A percentile compares a stretch with the other conserved stretches of the same genome.
These are phyloP conservation scores for Coemansia sp. DNA, from an alignment of 192 early-diverging fungal genomes.

Conservation along the genomic window DNA sequence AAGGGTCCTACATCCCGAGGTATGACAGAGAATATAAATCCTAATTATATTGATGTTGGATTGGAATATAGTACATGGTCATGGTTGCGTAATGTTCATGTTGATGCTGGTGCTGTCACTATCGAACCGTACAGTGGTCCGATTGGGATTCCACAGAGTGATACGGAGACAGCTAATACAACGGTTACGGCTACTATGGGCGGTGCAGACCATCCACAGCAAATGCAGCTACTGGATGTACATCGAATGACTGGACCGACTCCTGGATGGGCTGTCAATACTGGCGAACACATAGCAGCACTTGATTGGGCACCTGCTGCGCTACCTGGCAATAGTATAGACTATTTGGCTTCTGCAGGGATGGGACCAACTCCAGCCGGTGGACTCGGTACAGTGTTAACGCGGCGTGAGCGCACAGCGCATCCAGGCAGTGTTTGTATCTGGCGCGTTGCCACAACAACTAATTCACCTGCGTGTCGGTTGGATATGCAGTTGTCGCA, in stretches of 20 bases:
- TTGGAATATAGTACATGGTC: constrained; percentile 26
- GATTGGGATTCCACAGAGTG: not conserved
- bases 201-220: not conserved
- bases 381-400: constrained; percentile 3
- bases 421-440: constrained; percentile 36
- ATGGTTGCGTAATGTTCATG: constrained; percentile 8
- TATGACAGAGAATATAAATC: constrained; percentile 6
- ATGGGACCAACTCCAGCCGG: not conserved
- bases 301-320: constrained; percentile 36
- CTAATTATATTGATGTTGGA: constrained; percentile 29
- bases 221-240: constrained; percentile 5
- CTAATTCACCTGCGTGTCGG: not conserved
- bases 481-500: constrained; percentile 30
- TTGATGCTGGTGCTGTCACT: constrained; percentile 3
- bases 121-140: not conserved
- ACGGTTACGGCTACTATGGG: not conserved
- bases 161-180: not conserved
- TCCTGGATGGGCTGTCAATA: constrained; percentile 24
- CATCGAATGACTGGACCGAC: constrained; percentile 4
- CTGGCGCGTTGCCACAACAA: constrained; percentile 24
- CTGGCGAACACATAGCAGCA: constrained; percentile 11
- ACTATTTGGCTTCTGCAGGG: constrained; percentile 5
- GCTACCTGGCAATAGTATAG: not conserved
- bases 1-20: constrained; percentile 7
- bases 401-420: constrained; percentile 11